Conservation (phyloP, 78 protist genomes). For the Parvularia atlantis region DNA sequence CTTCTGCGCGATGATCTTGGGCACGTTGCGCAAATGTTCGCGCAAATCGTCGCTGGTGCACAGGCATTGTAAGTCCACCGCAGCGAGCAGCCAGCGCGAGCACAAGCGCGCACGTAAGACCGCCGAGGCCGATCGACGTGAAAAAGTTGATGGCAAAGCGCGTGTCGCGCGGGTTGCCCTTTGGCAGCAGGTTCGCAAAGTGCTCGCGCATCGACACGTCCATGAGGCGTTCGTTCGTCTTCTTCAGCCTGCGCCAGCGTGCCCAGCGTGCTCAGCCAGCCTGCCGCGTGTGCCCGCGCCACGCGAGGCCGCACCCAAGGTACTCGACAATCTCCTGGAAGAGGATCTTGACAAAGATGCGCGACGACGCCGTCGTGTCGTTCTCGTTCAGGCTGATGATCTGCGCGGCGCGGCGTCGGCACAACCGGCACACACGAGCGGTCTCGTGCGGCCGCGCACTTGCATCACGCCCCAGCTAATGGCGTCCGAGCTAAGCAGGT, state of each 20-base stretch:
- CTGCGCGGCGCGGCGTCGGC: neutral
- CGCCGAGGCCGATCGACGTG: conserved; percentile 85
- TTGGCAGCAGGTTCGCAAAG: conserved; percentile 67
- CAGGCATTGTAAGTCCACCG: neutral
- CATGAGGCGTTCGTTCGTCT: conserved; percentile 40
- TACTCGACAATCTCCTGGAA: conserved; percentile 78
- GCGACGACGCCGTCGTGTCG: conserved; percentile 81
- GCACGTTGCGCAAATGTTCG: neutral
- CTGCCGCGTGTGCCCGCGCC: too few species aligned
- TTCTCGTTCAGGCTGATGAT: conserved; percentile 50
- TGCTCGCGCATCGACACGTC: conserved; percentile 43
- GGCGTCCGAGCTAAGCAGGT: conserved; percentile 56
- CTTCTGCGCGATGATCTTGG: neutral
- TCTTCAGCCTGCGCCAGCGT: neutral
- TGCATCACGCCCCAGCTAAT: conserved; percentile 42
- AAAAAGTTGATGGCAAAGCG: conserved; percentile 94
- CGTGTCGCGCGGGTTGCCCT: conserved; percentile 75
- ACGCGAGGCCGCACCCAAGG: conserved; percentile 72
- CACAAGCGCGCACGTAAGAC: conserved; percentile 40
- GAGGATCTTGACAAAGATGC: conserved; percentile 90
- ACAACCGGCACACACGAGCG: too few species aligned
- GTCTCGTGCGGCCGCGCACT: too few species aligned
- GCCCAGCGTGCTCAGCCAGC: too few species aligned
- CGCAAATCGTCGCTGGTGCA: conserved; percentile 4
- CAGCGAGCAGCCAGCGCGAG: neutral